These are phyloP conservation scores for Huntiella omanensis DNA, from an alignment of 2,329 filamentous ascomycete genomes.

Conservation along the genomic window DNA sequence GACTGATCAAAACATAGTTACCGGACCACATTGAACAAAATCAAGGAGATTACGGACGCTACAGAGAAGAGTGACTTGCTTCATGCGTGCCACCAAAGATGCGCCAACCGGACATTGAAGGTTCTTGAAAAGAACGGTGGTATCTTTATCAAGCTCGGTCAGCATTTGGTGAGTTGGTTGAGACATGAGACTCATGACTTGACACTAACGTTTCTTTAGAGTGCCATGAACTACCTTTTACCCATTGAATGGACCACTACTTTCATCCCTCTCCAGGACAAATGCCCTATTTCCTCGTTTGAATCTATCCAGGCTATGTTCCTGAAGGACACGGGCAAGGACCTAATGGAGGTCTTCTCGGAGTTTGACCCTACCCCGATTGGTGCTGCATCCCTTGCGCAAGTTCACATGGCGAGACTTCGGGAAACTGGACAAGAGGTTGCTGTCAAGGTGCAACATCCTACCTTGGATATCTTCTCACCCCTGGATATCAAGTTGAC, in stretches of 20 bases:
- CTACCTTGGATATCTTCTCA: conserved; percentile 73
- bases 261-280: conserved; percentile 89
- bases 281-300: conserved; percentile 80
- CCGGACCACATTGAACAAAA: conserved; percentile 58
- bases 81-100: conserved; percentile 76
- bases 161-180: conserved; percentile 49
- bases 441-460: conserved; percentile 94
- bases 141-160: conserved; percentile 94
- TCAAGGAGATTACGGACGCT: conserved; percentile 41
- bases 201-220: conserved; percentile 25
- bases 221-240: conserved; percentile 86
- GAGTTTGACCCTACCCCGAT: conserved; percentile 67
- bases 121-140: conserved; percentile 92
- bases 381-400: conserved; percentile 81
- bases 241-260: conserved; percentile 86
- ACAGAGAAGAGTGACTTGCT: conserved; percentile 50
- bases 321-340: conserved; percentile 57
- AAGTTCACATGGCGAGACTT: conserved; percentile 77
- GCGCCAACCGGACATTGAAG: conserved; percentile 67
- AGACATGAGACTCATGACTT: neutral
- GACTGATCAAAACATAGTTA: conserved; percentile 40
- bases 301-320: conserved; percentile 81
- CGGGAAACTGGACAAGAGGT: conserved; percentile 70
- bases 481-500: conserved; percentile 76
- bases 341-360: conserved; percentile 67